Evolutionary conservation across 805 yeast genomes (phyloP), one percentile per base, ranked within the genome.

Genomic region (Debaryomyces prosopidis): DNA sequence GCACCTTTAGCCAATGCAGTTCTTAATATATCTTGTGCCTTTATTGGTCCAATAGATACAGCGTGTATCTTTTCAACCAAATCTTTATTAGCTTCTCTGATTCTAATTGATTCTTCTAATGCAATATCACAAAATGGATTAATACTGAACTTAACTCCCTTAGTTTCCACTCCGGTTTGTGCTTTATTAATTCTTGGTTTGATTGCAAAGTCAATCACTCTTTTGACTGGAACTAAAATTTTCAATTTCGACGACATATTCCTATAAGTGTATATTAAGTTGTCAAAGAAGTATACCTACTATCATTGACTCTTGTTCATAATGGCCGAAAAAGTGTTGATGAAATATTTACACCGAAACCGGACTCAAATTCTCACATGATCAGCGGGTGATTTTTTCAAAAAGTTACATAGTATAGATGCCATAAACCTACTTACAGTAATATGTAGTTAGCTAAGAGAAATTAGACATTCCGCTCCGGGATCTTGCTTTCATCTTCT

Each of bases 101-200:
- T 78, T 55, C 85, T 80, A 35, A 91, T 73, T 0, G 98, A 96
- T 66, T 94, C 99, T 69, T 94, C 99, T 43, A 94, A 81, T 7
- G 99, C 99, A 62, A 94, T 94, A 69, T 94, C 99, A 70, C 96
- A 94, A 68, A 94, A 94, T 45, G 99, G 99, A 65, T 94, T 94
- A 66, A 92, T 89, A 60, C 89, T 81, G 75, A 85, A 90, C 71
- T 92, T 92, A 54, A 89, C 88, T 46, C 97, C 97, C 51, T 86
- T 81, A 44, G 92, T 82, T 55, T 90, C 96, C 40, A 87, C 82
- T 5, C 94, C 96, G 9, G 89, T 85, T 40, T 82, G 82, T 11
- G 95, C 73, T 66, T 88, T 84, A 75, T 90, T 90, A 67, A 92
- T 85, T 58, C 97, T 79, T 39, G 99, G 99, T 68, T 87, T 87